Evolutionary conservation across 371 early-diverging fungal genomes (phyloP), one percentile per base, ranked within the genome.

Genomic region (Mucor plumbeus): DNA sequence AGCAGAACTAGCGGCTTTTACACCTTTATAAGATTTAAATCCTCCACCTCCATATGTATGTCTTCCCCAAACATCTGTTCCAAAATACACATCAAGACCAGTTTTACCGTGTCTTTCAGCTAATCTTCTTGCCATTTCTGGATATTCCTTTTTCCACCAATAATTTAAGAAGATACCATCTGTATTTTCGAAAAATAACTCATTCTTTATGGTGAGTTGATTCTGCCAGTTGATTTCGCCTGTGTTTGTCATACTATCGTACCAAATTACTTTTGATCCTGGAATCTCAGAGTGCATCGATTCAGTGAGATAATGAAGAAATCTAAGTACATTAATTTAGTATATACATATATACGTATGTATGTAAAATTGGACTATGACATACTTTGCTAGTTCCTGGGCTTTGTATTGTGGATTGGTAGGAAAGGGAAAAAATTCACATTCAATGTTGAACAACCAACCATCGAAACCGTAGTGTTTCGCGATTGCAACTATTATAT

Each of bases 41-140:
- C 82, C 82, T 13, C 90, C 90, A 1, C 87, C 90, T 34, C 88
- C 90, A 68, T 77, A 88, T 1, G 86, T 88, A 47, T 74, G 69
- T 34, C 90, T 73, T 3, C 91, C 91, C 87, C 88, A 90, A 36
- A 89, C 82, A 70, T 91, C 89, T 7, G 85, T 87, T 0, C 90
- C 90, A 47, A 85, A 85, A 61, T 81, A 90, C 1, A 90, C 80
- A 64, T 87, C 83, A 7, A 66, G 33, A 3, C 73, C 65, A 17
- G 68, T 53, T 56, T 72, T 61, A 26, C 74, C 74, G 7, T 78
- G 60, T 1, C 66, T 44, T 7, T 74, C 74, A 31, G 82, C 88
- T 14, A 71, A 14, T 31, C 57, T 61, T 19, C 64, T 66, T 13
- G 88, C 70, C 40, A 64, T 62, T 15, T 58, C 64, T 0, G 87